phyloP scores from a whole-genome alignment of 345 rosid genomes.

The Ceriops zippeliana region DNA sequence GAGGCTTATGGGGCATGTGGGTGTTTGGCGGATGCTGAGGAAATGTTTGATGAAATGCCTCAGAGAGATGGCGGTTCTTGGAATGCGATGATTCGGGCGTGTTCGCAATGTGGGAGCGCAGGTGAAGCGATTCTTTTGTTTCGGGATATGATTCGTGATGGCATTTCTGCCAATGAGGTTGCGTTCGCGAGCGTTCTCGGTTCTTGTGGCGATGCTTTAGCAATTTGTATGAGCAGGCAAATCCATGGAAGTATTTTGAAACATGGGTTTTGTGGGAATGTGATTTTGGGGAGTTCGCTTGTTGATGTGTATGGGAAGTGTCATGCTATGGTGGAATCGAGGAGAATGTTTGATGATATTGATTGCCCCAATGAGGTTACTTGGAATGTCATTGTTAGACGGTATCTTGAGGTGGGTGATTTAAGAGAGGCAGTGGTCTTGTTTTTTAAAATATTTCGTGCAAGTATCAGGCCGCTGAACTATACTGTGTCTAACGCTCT shows the following conservation, averaged over 20 bases:
- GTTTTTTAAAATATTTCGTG: conserved; percentile 55
- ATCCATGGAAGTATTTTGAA: conserved; percentile 59
- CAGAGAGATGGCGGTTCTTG: conserved; percentile 88
- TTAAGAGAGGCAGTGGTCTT: conserved; percentile 51
- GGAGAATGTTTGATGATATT: conserved; percentile 73
- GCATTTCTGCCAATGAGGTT: conserved; percentile 51
- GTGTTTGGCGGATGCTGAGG: conserved; percentile 52
- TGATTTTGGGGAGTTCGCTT: conserved; percentile 67
- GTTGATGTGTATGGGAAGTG: conserved; percentile 86
- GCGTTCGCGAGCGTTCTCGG: conserved; percentile 54
- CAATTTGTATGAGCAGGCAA: conserved; percentile 44
- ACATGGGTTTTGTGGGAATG: conserved; percentile 51
- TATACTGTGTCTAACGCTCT: conserved; percentile 70
- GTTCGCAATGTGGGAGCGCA: conserved; percentile 31
- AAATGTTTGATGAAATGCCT: conserved; percentile 81
- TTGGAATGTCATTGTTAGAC: conserved; percentile 83
- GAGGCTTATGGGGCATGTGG: conserved; percentile 61
- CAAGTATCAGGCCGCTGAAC: conserved; percentile 49
- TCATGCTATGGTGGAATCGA: conserved; percentile 51
- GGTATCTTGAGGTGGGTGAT: conserved; percentile 68
- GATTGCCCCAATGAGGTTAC: conserved; percentile 58
- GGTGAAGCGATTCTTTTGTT: conserved; percentile 46
- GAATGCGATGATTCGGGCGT: conserved; percentile 74
- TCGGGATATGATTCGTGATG: conserved; percentile 46
- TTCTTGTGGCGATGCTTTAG: conserved; percentile 47